Evolutionary conservation across 805 yeast species (phyloP), one percentile per base, ranked within the genome.

Genomic region (Candida silvicultrix): DNA sequence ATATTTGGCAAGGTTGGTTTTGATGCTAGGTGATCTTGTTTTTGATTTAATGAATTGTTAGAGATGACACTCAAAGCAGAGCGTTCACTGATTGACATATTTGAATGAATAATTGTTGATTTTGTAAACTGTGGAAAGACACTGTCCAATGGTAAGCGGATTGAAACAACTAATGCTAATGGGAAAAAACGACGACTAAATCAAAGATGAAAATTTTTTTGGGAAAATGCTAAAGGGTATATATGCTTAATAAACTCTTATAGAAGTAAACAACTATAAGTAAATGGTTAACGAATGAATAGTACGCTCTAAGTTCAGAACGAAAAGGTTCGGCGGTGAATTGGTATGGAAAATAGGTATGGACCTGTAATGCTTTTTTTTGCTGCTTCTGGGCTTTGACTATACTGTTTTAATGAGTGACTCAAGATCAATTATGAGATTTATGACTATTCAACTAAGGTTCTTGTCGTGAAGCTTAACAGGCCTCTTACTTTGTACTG

Each of bases 21-120:
- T 37, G 39, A 22, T 5, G 14, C 16, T 19, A 14, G 22, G 5
- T 46, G 15, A 16, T 45, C 50, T 8, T 57, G 23, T 29, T 44
- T 49, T 43, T 49, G 47, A 21, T 47, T 41, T 1, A 54, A 43
- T 4, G 46, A 48, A 42, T 53, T 56, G n/a, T 55, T 45, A 10
- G 57, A 49, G 34, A 55, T 43, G 1, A 44, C 23, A 2, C 53
- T 46, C 14, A 57, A 47, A 4, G 56, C 59, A 2, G 52, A 54
- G 38, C 60, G 59, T 36, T 54, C 55, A 22, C 49, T 21, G 3
- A 55, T 42, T 16, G 55, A 46, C 55, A 54, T 56, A 5, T 5
- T 36, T 12, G 14, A 5, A 5, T 31, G 18, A 15, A 31, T 15
- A 5, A 15, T 11, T 31, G 12, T 31, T 31, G 35, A 28, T 28